phyloP scores from a whole-genome alignment of 805 yeast species.

The Yamadazyma insecticola region DNA sequence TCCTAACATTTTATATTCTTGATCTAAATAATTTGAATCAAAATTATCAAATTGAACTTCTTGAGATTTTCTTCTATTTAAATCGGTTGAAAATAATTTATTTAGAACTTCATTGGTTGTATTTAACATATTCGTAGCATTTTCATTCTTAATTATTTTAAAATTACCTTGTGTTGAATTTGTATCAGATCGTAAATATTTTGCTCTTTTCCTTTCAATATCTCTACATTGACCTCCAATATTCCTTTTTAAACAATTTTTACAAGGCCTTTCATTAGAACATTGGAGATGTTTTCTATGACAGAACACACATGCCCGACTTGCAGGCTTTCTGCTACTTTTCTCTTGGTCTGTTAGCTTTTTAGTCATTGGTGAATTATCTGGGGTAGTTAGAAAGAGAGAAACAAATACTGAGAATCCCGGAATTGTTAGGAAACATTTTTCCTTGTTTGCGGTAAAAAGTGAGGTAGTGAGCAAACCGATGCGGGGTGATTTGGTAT shows the following conservation, averaged over 20 bases:
- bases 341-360: conserved; percentile 52
- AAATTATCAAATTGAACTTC: conserved; percentile 15
- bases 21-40: conserved; percentile 44
- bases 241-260: conserved; percentile 62
- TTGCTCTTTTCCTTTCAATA: conserved; percentile 50
- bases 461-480: too few species aligned
- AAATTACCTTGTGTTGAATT: not conserved
- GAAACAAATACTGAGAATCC: too few species aligned
- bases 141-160: too few species aligned
- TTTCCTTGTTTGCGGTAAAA: too few species aligned
- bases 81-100: conserved; percentile 15
- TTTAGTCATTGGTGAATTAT: conserved; percentile 66
- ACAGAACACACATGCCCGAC: conserved; percentile 69
- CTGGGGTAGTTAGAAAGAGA: too few species aligned
- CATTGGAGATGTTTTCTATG: conserved; percentile 73
- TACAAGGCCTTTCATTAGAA: conserved; percentile 65
- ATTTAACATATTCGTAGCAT: conserved; percentile 13
- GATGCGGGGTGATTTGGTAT: too few species aligned
- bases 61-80: conserved; percentile 9
- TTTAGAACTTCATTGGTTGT: conserved; percentile 26
- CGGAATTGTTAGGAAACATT: too few species aligned
- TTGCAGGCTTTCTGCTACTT: conserved; percentile 53
- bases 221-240: conserved; percentile 54
- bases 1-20: conserved; percentile 48
- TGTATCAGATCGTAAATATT: conserved; percentile 18